Evolutionary conservation across 768 basidiomycete genomes (phyloP).

Genomic region (Tulasnella sp.): DNA sequence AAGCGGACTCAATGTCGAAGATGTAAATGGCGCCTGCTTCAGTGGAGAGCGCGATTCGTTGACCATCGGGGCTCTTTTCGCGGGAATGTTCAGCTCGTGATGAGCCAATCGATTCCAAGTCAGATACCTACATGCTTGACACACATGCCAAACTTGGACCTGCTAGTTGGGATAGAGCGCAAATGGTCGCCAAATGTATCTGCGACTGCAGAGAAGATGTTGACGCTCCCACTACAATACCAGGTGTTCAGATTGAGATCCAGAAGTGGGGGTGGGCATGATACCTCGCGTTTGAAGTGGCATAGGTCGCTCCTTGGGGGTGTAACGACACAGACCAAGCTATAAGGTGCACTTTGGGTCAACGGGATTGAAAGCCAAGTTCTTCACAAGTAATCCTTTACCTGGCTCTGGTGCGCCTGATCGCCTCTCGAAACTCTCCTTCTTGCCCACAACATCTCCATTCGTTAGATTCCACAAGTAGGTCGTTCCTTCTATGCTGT

Average conservation of each 20-base stretch:
- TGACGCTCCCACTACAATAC: conserved; percentile 47
- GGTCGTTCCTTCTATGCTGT: conserved; percentile 77
- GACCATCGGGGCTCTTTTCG: conserved; percentile 75
- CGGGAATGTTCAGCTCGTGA: not conserved
- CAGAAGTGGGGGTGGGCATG: not conserved
- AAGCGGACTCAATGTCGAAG: conserved; percentile 61
- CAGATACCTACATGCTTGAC: conserved; percentile 49
- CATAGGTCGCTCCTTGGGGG: conserved; percentile 61
- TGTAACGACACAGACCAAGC: conserved; percentile 82
- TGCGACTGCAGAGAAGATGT: conserved; percentile 55
- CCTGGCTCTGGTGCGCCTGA: conserved; percentile 53
- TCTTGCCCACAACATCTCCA: conserved; percentile 48
- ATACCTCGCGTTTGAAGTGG: conserved; percentile 45
- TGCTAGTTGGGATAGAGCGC: conserved; percentile 39
- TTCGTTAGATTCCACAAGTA: conserved; percentile 58
- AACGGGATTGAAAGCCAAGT: conserved; percentile 3
- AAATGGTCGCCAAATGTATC: conserved; percentile 58
- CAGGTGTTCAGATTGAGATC: not conserved
- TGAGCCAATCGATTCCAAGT: not conserved
- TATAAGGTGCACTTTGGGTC: conserved; percentile 24
- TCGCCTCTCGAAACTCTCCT: conserved; percentile 61
- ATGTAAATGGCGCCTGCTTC: conserved; percentile 85
- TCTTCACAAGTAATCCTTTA: conserved; percentile 31
- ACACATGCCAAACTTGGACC: conserved; percentile 66
- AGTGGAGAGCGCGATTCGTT: conserved; percentile 64